These are phyloP conservation scores for Tinospora cordifolia DNA, from an alignment of 164 flowering plant genomes.

Conservation along the genomic window DNA sequence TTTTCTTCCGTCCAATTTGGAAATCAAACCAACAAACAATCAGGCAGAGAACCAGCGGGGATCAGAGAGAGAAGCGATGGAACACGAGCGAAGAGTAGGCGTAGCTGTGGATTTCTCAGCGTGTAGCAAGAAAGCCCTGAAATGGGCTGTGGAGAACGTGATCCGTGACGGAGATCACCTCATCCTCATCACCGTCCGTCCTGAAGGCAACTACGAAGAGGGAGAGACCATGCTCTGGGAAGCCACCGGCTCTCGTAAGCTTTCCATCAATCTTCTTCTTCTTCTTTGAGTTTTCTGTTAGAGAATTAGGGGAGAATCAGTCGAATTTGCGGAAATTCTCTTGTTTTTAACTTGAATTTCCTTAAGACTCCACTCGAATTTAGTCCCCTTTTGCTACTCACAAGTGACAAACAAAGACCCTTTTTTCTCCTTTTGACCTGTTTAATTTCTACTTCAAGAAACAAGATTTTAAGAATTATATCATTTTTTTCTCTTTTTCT, in stretches of 20 bases:
- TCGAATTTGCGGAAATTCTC: too few relatives aligned
- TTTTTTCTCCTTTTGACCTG: too few relatives aligned
- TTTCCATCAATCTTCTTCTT: background rate
- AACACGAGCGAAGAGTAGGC: constrained; percentile 51
- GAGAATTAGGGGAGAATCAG: too few relatives aligned
- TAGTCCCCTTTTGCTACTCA: background rate
- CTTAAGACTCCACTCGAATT: background rate
- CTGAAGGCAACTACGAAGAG: constrained; percentile 44
- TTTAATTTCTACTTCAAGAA: too few relatives aligned
- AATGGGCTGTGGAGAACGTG: constrained; percentile 74
- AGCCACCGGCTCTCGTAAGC: constrained; percentile 86
- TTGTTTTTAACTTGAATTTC: too few relatives aligned
- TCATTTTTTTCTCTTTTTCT: too few relatives aligned
- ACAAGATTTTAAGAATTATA: too few relatives aligned
- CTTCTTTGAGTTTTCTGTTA: background rate
- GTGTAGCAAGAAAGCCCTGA: constrained; percentile 67
- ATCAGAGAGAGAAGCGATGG: constrained; percentile 31
- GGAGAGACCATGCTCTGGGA: constrained; percentile 94
- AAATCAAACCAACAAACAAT: too few relatives aligned
- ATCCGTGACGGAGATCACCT: constrained; percentile 66
- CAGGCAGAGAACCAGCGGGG: background rate
- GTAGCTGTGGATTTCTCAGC: constrained; percentile 87
- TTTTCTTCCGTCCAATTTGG: too few relatives aligned
- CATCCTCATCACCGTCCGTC: constrained; percentile 50
- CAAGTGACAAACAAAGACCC: too few relatives aligned